Conservation (phyloP, 768 basidiomycete genomes). For the Xerocomus potaroensis region DNA sequence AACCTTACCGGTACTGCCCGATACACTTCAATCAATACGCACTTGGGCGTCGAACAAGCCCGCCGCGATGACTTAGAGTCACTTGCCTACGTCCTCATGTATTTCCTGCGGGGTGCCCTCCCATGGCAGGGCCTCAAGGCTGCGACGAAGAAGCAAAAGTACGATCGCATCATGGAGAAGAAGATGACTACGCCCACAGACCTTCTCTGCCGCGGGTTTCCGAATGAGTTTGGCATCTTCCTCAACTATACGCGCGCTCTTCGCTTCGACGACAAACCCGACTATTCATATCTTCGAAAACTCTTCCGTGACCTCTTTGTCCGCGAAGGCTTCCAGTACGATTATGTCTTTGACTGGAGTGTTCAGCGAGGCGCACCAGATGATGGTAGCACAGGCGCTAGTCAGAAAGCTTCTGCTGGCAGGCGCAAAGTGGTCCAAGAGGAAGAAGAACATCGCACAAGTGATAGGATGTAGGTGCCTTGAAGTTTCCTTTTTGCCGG, state of each 20-base stretch:
- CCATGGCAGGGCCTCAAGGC: conserved; percentile 99
- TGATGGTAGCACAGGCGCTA: conserved; percentile 54
- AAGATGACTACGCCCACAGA: conserved; percentile 99
- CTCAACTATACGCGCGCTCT: conserved; percentile 98
- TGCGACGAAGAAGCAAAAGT: conserved; percentile 99
- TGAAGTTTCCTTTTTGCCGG: conserved; percentile 13
- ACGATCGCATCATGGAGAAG: conserved; percentile 99
- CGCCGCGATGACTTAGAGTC: conserved; percentile 98
- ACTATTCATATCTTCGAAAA: conserved; percentile 99
- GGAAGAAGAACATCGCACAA: conserved; percentile 78
- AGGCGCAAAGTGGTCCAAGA: conserved; percentile 82
- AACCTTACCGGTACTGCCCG: conserved; percentile 98
- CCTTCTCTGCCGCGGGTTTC: conserved; percentile 97
- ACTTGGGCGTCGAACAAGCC: conserved; percentile 96
- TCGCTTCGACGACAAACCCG: conserved; percentile 99
- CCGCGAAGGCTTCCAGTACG: conserved; percentile 97
- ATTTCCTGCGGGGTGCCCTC: conserved; percentile 96
- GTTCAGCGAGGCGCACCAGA: conserved; percentile 75
- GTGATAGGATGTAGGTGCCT: conserved; percentile 73
- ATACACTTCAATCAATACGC: conserved; percentile 99
- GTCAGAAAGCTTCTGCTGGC: conserved; percentile 58
- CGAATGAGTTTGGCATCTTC: conserved; percentile 99
- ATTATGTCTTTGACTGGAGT: conserved; percentile 99
- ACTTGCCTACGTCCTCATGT: conserved; percentile 98
- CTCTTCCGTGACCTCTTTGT: conserved; percentile 98